These are phyloP conservation scores for Erodium maritimum DNA, from an alignment of 345 rosid species.

Conservation along the genomic window DNA sequence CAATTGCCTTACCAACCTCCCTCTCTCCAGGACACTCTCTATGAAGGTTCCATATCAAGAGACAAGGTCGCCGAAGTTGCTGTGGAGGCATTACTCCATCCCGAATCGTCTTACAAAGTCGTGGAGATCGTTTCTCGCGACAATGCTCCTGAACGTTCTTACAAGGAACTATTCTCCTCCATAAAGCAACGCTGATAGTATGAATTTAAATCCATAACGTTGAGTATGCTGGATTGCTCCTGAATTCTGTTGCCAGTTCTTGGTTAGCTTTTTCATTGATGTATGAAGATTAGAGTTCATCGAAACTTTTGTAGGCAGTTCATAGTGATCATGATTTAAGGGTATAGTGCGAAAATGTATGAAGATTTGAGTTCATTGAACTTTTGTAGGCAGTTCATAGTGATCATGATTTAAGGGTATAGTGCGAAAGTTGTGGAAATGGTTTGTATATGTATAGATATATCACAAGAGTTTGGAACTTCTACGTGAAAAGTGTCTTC, in stretches of 20 bases:
- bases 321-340: too few species aligned
- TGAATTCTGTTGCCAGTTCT: neutral
- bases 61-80: constrained; percentile 81
- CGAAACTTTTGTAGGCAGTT: too few species aligned
- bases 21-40: constrained; percentile 51
- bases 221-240: neutral
- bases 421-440: too few species aligned
- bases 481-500: too few species aligned
- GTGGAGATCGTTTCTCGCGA: constrained; percentile 66
- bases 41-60: constrained; percentile 69
- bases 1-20: too few species aligned
- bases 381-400: too few species aligned
- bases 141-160: constrained; percentile 51
- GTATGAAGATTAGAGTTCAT: too few species aligned
- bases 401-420: too few species aligned
- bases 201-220: neutral
- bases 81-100: constrained; percentile 52
- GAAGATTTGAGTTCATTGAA: too few species aligned
- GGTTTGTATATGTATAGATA: too few species aligned
- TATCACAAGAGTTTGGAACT: too few species aligned
- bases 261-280: constrained; percentile 2
- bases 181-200: constrained; percentile 29
- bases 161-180: constrained; percentile 60
- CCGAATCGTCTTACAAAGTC: constrained; percentile 64
- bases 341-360: too few species aligned